phyloP scores from a whole-genome alignment of 2,329 filamentous ascomycete genomes.

The Pseudopyricularia javanii region DNA sequence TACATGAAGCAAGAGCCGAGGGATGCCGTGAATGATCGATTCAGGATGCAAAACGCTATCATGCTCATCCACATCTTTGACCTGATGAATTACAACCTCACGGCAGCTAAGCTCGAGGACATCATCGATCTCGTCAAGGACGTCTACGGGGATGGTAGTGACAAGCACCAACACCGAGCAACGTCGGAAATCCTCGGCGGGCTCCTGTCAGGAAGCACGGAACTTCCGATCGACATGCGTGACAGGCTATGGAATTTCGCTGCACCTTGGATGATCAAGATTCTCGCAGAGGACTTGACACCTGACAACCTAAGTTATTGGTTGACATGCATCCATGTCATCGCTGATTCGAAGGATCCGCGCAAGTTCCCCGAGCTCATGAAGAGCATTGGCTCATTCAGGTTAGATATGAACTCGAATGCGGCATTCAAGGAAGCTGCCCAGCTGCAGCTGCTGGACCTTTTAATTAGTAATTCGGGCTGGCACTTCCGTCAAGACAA shows the following conservation, averaged over 20 bases:
- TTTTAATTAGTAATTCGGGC: constrained; percentile 73
- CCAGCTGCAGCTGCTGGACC: constrained; percentile 83
- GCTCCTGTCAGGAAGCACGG: constrained; percentile 67
- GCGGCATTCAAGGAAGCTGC: constrained; percentile 98
- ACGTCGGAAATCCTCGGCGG: constrained; percentile 89
- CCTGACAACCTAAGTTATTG: constrained; percentile 93
- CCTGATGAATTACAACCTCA: constrained; percentile 69
- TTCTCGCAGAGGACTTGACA: constrained; percentile 85
- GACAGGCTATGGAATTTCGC: constrained; percentile 78
- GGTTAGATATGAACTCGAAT: constrained; percentile 87
- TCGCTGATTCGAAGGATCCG: constrained; percentile 81
- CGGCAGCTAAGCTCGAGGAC: constrained; percentile 71
- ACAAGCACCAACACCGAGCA: constrained; percentile 95
- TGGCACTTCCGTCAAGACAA: constrained; percentile 94
- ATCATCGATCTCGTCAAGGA: constrained; percentile 67
- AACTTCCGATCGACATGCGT: constrained; percentile 62
- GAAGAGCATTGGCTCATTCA: constrained; percentile 70
- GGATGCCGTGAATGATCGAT: constrained; percentile 42
- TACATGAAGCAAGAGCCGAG: constrained; percentile 35
- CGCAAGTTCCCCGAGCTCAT: constrained; percentile 77
- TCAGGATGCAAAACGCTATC: constrained; percentile 79
- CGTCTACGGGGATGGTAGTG: constrained; percentile 83
- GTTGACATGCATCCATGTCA: constrained; percentile 84
- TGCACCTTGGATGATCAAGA: constrained; percentile 72
- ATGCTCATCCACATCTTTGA: constrained; percentile 85